Evolutionary conservation across 176 grass and related monocot species (phyloP).

Genomic region (Bromus sterilis): DNA sequence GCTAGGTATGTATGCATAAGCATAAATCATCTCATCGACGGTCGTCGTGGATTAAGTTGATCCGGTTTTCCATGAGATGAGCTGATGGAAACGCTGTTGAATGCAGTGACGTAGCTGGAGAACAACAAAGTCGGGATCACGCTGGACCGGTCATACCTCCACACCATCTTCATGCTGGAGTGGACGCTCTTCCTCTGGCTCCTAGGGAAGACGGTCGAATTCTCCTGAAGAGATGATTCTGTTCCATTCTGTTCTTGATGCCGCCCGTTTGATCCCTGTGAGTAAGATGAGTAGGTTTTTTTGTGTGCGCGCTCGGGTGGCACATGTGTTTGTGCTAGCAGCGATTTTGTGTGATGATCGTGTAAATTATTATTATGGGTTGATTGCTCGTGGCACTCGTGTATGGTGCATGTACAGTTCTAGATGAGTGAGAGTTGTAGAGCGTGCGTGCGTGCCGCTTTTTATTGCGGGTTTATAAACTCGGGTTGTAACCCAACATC

Average conservation of each 20-base stretch:
- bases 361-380: conserved; percentile 12
- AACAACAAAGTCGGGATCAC: conserved; percentile 92
- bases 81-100: background rate
- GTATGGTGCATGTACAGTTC: background rate
- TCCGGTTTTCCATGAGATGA: too few species aligned
- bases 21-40: background rate
- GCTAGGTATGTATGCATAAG: conserved; percentile 69
- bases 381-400: background rate
- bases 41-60: background rate
- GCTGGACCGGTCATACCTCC: conserved; percentile 73
- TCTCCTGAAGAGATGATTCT: conserved; percentile 50
- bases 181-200: conserved; percentile 90
- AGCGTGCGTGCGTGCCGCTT: background rate
- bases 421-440: background rate
- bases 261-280: background rate
- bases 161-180: conserved; percentile 87
- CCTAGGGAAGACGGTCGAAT: conserved; percentile 75
- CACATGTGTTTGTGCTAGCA: too few species aligned
- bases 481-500: background rate
- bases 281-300: background rate
- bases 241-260: background rate
- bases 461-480: background rate
- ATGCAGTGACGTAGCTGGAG: conserved; percentile 91
- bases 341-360: background rate
- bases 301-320: background rate